Evolutionary conservation across 179 eudicot genomes (phyloP).

Genomic region (Camellia oleifera): DNA sequence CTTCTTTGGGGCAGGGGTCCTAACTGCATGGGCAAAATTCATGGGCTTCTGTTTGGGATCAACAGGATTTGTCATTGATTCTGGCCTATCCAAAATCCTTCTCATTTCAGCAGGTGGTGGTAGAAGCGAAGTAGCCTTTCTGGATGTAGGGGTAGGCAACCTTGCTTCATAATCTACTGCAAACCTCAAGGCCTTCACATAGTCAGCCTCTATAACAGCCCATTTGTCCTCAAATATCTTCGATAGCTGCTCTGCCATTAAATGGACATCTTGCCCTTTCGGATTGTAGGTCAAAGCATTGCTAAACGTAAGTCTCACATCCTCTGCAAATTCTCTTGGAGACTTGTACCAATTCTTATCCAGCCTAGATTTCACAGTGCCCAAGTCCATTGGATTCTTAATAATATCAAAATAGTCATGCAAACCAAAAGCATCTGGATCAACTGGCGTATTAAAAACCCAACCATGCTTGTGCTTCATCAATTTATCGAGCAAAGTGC

Average conservation of each 20-base stretch:
- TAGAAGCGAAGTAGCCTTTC: constrained; percentile 21
- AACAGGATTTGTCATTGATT: constrained; percentile 19
- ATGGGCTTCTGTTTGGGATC: constrained; percentile 16
- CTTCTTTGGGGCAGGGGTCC: constrained; percentile 41
- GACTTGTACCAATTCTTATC: constrained; percentile 36
- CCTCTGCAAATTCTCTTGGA: constrained; percentile 64
- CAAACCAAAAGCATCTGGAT: constrained; percentile 40
- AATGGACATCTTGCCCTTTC: constrained; percentile 69
- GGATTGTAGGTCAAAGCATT: constrained; percentile 75
- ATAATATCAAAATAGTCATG: constrained; percentile 65
- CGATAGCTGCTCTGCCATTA: constrained; percentile 46
- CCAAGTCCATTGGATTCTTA: constrained; percentile 76
- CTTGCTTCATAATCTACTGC: constrained; percentile 35
- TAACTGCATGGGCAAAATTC: constrained; percentile 21
- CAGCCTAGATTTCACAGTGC: constrained; percentile 60
- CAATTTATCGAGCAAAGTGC: constrained; percentile 33
- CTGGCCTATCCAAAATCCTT: constrained; percentile 25
- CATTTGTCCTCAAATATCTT: constrained; percentile 56
- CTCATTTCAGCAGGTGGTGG: constrained; percentile 18
- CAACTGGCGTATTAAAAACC: constrained; percentile 51
- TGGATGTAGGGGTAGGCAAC: constrained; percentile 38
- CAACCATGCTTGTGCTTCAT: constrained; percentile 59
- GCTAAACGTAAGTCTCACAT: constrained; percentile 62
- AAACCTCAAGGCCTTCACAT: constrained; percentile 33
- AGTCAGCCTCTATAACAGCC: constrained; percentile 42